phyloP scores from a whole-genome alignment of 176 grass and related monocot species.

The Oryza punctata region DNA sequence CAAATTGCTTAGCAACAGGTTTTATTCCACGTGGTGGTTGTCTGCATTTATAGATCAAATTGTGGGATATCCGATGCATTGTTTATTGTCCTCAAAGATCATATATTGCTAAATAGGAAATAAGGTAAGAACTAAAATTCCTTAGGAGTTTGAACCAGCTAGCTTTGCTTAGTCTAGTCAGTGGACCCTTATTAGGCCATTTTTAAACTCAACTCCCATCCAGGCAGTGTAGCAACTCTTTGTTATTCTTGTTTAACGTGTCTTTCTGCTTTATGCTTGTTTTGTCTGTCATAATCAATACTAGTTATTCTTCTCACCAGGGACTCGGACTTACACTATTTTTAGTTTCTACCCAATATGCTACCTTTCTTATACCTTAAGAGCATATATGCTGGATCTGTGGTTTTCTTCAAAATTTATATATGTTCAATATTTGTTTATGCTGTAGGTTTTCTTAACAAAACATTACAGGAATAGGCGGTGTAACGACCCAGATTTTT shows the following conservation, averaged over 20 bases:
- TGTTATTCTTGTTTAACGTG: slow-evolving; percentile 6
- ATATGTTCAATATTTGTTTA: slow-evolving; percentile 6
- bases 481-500: slow-evolving; percentile 65
- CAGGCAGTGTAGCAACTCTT: neutral
- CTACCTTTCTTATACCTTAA: slow-evolving; percentile 34
- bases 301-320: slow-evolving; percentile 18
- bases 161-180: neutral
- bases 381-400: neutral
- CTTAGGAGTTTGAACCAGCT: neutral
- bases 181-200: neutral
- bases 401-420: slow-evolving; percentile 8
- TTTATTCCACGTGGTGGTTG: neutral
- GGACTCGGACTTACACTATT: neutral
- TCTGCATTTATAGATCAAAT: neutral
- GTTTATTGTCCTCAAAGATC: neutral
- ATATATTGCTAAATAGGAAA: slow-evolving; percentile 22
- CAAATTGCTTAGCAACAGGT: neutral
- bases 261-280: neutral
- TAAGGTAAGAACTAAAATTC: neutral
- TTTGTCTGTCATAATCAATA: neutral
- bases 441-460: slow-evolving; percentile 84
- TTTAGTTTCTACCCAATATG: neutral
- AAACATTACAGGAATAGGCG: slow-evolving; percentile 94
- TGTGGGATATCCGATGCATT: neutral
- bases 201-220: neutral